phyloP scores from a whole-genome alignment of 192 early-diverging fungal species.

The Cetraspora pellucida region DNA sequence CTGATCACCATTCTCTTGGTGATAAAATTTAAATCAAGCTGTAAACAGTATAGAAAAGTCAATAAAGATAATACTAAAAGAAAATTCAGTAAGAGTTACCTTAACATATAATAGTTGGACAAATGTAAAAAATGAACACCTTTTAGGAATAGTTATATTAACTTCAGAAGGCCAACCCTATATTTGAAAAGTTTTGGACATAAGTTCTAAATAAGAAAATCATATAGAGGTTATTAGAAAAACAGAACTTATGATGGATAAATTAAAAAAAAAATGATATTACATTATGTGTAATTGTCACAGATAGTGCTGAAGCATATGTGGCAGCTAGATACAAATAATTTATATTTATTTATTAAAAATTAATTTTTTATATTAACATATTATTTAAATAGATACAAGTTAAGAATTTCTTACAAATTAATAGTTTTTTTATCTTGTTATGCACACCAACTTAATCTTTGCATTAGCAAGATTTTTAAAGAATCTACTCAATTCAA shows the following conservation, averaged over 20 bases:
- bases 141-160: neutral
- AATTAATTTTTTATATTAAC: neutral
- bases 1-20: neutral
- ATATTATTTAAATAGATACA: neutral
- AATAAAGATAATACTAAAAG: neutral
- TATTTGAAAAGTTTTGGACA: neutral
- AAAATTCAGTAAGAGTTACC: neutral
- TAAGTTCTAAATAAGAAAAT: neutral
- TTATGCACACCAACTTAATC: neutral
- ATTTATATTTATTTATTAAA: neutral
- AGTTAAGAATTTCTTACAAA: slow-evolving; percentile 3
- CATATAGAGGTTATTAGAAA: neutral
- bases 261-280: neutral
- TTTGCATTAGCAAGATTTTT: slow-evolving; percentile 9
- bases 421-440: slow-evolving; percentile 2
- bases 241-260: neutral
- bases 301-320: slow-evolving; percentile 8
- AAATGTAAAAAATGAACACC: neutral
- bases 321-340: neutral
- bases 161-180: neutral
- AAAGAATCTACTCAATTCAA: slow-evolving; percentile 9
- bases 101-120: slow-evolving; percentile 4
- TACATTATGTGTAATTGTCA: neutral
- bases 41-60: neutral
- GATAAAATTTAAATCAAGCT: neutral